Percentiles rank a stretch among this genome's conserved stretches.
phyloP scores from a whole-genome alignment of 148 eudicot species.

The Spergularia marina region DNA sequence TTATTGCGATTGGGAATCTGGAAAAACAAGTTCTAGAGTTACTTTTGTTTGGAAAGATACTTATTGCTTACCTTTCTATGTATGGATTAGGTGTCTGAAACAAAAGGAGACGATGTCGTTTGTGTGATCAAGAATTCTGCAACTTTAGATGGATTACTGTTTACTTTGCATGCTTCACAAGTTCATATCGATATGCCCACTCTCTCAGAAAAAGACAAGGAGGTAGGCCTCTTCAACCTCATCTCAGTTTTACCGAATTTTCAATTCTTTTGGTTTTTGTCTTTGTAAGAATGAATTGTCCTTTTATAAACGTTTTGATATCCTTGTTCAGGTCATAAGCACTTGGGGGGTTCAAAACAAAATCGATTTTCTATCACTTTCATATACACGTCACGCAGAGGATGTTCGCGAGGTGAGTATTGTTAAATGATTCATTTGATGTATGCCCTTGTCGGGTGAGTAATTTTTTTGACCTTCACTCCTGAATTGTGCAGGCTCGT shows the following conservation, averaged over 20 bases:
- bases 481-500: constrained; percentile 55
- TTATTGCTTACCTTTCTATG: background rate
- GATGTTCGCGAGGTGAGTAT: constrained; percentile 87
- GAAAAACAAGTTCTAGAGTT: background rate
- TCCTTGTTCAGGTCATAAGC: constrained; percentile 58
- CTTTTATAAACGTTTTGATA: background rate
- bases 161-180: constrained; percentile 91
- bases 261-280: background rate
- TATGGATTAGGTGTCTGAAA: constrained; percentile 65
- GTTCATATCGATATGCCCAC: constrained; percentile 87
- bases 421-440: constrained; percentile 9
- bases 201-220: constrained; percentile 77
- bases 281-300: background rate
- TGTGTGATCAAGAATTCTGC: constrained; percentile 88
- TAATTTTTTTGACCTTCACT: background rate
- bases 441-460: background rate
- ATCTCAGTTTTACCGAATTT: background rate
- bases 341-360: constrained; percentile 90
- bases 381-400: constrained; percentile 90
- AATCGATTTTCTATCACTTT: constrained; percentile 86
- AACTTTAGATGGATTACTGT: constrained; percentile 71
- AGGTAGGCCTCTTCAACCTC: constrained; percentile 40
- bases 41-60: background rate
- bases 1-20: background rate
- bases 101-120: constrained; percentile 71